These are phyloP conservation scores for Triticum dicoccoides DNA, from an alignment of 176 grass and related monocot species.

Conservation along the genomic window DNA sequence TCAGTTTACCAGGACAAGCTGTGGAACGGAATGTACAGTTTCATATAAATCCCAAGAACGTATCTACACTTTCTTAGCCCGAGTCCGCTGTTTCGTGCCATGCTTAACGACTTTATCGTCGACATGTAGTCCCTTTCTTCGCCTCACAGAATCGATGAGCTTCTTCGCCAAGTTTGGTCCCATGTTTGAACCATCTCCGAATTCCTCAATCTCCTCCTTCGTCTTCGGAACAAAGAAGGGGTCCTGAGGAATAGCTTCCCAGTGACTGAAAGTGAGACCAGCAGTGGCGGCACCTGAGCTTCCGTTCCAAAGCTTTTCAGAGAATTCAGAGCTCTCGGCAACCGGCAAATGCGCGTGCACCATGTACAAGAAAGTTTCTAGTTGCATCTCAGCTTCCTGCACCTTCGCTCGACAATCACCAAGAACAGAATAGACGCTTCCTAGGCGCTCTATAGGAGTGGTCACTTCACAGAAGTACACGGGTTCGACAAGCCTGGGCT, in stretches of 20 bases:
- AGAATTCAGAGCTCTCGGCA: constrained; percentile 75
- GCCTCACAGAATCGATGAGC: constrained; percentile 82
- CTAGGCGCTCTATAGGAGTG: constrained; percentile 60
- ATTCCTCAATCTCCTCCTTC: constrained; percentile 84
- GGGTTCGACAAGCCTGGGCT: constrained; percentile 81
- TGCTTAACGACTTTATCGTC: constrained; percentile 96
- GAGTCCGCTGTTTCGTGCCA: constrained; percentile 88
- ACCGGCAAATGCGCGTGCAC: constrained; percentile 81
- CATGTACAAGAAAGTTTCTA: constrained; percentile 71
- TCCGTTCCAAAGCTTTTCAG: constrained; percentile 59
- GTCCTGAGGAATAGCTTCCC: constrained; percentile 70
- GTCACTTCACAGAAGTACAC: constrained; percentile 89
- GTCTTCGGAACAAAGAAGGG: constrained; percentile 88
- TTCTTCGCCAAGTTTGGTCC: constrained; percentile 75
- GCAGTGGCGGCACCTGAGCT: constrained; percentile 80
- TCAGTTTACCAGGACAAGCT: constrained; percentile 21
- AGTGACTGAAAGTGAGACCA: constrained; percentile 79
- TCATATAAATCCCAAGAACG: background rate
- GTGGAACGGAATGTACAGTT: background rate
- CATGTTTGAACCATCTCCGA: constrained; percentile 88
- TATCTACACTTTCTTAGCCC: constrained; percentile 81
- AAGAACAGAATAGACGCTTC: constrained; percentile 71
- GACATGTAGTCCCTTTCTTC: constrained; percentile 82
- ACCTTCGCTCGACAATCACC: constrained; percentile 70
- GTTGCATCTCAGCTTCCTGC: constrained; percentile 88